Percentiles rank a stretch among this genome's conserved stretches.
phyloP scores from a whole-genome alignment of 2,329 filamentous ascomycete genomes.

The Hypoxylon sp. region DNA sequence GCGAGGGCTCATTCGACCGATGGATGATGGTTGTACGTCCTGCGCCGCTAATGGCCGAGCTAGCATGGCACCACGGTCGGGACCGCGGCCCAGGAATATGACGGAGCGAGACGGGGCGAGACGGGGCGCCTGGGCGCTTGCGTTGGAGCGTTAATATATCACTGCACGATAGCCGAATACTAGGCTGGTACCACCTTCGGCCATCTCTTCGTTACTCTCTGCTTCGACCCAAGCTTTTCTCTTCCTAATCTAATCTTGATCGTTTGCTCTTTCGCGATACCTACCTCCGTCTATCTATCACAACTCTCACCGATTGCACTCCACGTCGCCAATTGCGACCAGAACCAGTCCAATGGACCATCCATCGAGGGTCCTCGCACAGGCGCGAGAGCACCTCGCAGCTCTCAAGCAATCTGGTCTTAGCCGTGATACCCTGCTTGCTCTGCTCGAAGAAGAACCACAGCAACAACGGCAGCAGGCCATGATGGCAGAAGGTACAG shows the following conservation, averaged over 20 bases:
- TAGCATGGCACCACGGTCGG: slow-evolving; percentile 28
- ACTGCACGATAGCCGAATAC: slow-evolving; percentile 38
- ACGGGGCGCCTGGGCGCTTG: too few species aligned
- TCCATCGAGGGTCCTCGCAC: slow-evolving; percentile 44
- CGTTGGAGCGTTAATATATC: slow-evolving; percentile 37
- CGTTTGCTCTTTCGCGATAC: slow-evolving; percentile 22
- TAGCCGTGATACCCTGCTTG: slow-evolving; percentile 43
- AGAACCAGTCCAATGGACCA: slow-evolving; percentile 40
- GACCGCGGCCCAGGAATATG: slow-evolving; percentile 23
- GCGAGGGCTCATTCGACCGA: slow-evolving; percentile 31
- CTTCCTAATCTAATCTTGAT: slow-evolving; percentile 17
- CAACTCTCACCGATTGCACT: slow-evolving; percentile 3
- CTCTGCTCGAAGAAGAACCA: slow-evolving; percentile 41
- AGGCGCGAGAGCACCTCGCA: slow-evolving; percentile 46
- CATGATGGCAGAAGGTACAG: slow-evolving; percentile 38
- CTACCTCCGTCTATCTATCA: slow-evolving; percentile 22
- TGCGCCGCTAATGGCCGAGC: slow-evolving; percentile 24
- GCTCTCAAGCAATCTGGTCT: slow-evolving; percentile 47
- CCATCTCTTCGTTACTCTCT: slow-evolving; percentile 27
- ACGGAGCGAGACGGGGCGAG: slow-evolving; percentile 20
- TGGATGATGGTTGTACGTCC: slow-evolving; percentile 22
- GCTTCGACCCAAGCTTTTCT: slow-evolving; percentile 16
- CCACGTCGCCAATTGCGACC: slow-evolving; percentile 16
- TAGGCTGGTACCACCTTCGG: slow-evolving; percentile 38
- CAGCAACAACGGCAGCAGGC: slow-evolving; percentile 31